Evolutionary conservation across 352 stramenopile genomes (phyloP), one percentile per base, ranked within the genome.

Genomic region (Phytophthora boehmeriae): DNA sequence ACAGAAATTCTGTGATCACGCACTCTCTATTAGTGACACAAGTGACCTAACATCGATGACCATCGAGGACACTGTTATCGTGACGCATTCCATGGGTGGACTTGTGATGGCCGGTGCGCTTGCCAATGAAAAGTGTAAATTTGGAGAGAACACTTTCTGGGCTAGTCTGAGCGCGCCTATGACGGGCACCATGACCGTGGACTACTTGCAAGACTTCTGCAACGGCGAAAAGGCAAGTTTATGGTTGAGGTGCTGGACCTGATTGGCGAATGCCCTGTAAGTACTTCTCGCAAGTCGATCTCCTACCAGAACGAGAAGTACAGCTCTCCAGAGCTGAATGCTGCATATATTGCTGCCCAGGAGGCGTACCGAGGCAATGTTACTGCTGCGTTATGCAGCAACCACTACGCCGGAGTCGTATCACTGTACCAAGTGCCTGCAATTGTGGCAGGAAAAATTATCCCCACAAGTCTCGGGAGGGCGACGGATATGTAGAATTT

Each of bases 401-500:
- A 54, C 25, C 52, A 17, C 14, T 75, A 73, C 41, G 30, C 49
- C 17, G 74, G 74, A 3, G 48, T 83, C 10, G 30, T 74, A 1
- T 76, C 73, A 0, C 54, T 55, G 9, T 70, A 68, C 23, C 34
- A 59, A n/a, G 5, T 16, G 9, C 32, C 44, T 5, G 53, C 50
- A 9, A 32, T 66, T 2, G 4, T 69, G 3, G 53, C 52, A 14
- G 67, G 55, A 1, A 45, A n/a, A 14, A n/a, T 66, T 32, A 61
- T 5, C 59, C 59, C 0, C 68, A 78, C 50, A 63, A 71, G 30
- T 74, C 69, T 8, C 46, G 45, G 14, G 27, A 61, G 28, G 75
- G 70, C 30, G 66, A 75, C 32, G 55, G 38, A 0, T n/a, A 71
- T 1, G 61, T 80, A 0, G 65, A 78, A 30, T 78, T 72, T 43